phyloP scores from a whole-genome alignment of 2,329 filamentous ascomycete species.

The Hypoxylon sp. region DNA sequence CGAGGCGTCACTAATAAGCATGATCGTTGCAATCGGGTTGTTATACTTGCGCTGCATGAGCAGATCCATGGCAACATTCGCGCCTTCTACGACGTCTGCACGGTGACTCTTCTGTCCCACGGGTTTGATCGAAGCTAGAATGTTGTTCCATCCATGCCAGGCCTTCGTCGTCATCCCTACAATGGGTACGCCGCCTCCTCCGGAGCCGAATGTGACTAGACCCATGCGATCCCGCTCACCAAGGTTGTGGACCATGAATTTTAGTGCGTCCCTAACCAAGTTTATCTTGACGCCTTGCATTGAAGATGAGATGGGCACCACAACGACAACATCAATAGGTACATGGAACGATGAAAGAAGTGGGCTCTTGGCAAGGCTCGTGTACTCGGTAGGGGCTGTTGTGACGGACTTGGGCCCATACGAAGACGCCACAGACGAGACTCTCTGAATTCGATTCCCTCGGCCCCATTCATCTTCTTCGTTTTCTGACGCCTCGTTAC shows the following conservation, averaged over 20 bases:
- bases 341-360: conserved; percentile 78
- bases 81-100: conserved; percentile 96
- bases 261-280: conserved; percentile 89
- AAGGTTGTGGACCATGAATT: conserved; percentile 90
- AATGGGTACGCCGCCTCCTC: conserved; percentile 90
- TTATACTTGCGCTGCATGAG: conserved; percentile 97
- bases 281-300: conserved; percentile 99
- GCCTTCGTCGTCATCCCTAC: conserved; percentile 98
- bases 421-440: conserved; percentile 85
- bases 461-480: conserved; percentile 93
- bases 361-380: conserved; percentile 73
- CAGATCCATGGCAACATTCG: conserved; percentile 98
- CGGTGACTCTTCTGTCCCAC: conserved; percentile 97
- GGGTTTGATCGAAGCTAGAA: conserved; percentile 88
- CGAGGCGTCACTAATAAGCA: conserved; percentile 97
- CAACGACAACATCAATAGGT: conserved; percentile 94
- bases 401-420: conserved; percentile 87
- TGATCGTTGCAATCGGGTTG: conserved; percentile 94
- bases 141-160: conserved; percentile 91
- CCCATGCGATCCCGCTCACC: conserved; percentile 97
- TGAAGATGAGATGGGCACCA: conserved; percentile 96
- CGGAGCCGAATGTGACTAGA: conserved; percentile 95
- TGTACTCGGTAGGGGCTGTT: conserved; percentile 94
- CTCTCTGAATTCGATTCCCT: conserved; percentile 72
- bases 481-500: conserved; percentile 81